Evolutionary conservation across 225 moss, liverwort and hornwort genomes (phyloP), one percentile per base, ranked within the genome.

Genomic region (Pleurozium schreberi): DNA sequence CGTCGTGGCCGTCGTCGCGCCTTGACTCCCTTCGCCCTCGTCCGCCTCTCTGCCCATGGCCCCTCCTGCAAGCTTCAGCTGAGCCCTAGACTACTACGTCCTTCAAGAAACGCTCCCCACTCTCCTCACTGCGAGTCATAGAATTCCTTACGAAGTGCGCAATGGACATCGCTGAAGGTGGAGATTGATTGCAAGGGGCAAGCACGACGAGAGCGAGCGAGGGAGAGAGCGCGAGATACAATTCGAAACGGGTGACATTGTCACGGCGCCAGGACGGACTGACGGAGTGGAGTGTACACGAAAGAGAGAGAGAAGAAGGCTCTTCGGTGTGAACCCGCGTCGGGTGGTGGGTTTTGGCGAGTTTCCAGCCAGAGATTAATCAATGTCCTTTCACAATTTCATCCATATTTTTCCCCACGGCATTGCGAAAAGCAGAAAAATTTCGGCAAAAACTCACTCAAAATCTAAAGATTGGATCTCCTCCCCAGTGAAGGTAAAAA

Each of bases 31-130:
- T 55, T 91, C 90, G 47, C 80, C 92, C 71, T 90, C 94, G 76
- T 91, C 94, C 92, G 91, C 92, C 80, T 94, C 92, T 55, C 87
- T 93, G 64, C 93, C 94, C 94, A 94, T 93, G 80, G 89, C 60
- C 88, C 82, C 92, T 82, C 57, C 28, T 10, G 71, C 87, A 76
- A 78, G 38, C 78, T 22, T 87, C 81, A 67, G 71, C 52, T 62
- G 43, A 74, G 88, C 90, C 88, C 88, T 88, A 87, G 67, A 75
- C 62, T 16, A 52, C 47, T 45, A n/a, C n/a, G n/a, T n/a, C 57
- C 57, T 57, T 30, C 77, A 63, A 73, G 82, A 58, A 64, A 71
- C 88, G 42, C 65, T 65, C 73, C n/a, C 21, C 66, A 74, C 66
- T 67, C 77, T 71, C 19, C 85, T 66, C n/a, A 52, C 68, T 81